Evolutionary conservation across 2,329 filamentous ascomycete species (phyloP).

Genomic region (Pyricularia sp.): DNA sequence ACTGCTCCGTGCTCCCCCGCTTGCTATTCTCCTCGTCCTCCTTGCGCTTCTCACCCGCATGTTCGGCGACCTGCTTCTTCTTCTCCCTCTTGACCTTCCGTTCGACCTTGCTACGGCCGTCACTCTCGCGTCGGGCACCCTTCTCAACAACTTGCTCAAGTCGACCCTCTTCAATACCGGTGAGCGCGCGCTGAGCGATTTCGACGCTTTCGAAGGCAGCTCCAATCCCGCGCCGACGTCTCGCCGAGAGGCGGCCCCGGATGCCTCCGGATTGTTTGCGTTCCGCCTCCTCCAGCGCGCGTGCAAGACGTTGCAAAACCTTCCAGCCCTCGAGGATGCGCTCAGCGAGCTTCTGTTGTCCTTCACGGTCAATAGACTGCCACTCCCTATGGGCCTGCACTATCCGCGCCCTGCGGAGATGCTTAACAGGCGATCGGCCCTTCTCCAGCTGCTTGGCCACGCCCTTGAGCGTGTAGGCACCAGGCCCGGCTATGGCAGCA

Average conservation of each 20-base stretch:
- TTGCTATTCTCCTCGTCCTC: conserved; percentile 2
- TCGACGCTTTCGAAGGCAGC: conserved; percentile 40
- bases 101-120: conserved; percentile 6
- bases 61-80: conserved; percentile 9
- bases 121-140: conserved; percentile 12
- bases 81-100: conserved; percentile 10
- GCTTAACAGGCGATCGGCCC: conserved; percentile 39
- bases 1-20: not conserved
- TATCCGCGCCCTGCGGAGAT: conserved; percentile 48
- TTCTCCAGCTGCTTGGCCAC: conserved; percentile 50
- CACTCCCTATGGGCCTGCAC: conserved; percentile 44
- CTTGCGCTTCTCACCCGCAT: conserved; percentile 1
- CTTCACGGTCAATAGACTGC: conserved; percentile 19
- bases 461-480: conserved; percentile 56
- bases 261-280: conserved; percentile 25
- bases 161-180: conserved; percentile 35
- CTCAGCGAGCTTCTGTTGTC: conserved; percentile 19
- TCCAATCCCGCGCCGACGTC: conserved; percentile 28
- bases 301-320: conserved; percentile 29
- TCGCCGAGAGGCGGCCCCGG: conserved; percentile 15
- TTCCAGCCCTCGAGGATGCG: conserved; percentile 30
- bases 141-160: conserved; percentile 23
- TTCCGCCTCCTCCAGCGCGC: conserved; percentile 25
- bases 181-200: conserved; percentile 33
- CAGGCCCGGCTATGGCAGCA: conserved; percentile 48